Conservation (phyloP, 2,329 filamentous ascomycete genomes). For the Venturia effusa region DNA sequence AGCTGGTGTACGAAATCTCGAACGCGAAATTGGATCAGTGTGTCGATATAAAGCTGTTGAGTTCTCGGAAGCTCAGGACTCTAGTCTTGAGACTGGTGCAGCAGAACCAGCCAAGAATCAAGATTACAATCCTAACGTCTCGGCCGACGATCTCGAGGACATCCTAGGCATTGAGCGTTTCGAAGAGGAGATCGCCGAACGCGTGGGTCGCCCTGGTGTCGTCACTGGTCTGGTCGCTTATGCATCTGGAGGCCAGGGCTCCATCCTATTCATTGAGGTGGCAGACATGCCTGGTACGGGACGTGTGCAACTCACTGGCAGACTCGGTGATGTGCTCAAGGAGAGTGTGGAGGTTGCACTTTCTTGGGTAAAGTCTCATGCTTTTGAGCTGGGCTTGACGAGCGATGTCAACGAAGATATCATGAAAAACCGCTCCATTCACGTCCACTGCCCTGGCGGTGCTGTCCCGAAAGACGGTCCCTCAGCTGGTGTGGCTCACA, state of each 20-base stretch:
- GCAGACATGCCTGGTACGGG: slow-evolving; percentile 93
- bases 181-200: slow-evolving; percentile 91
- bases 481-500: slow-evolving; percentile 81
- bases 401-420: slow-evolving; percentile 76
- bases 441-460: slow-evolving; percentile 91
- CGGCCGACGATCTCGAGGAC: slow-evolving; percentile 70
- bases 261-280: slow-evolving; percentile 96
- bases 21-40: slow-evolving; percentile 89
- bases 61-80: slow-evolving; percentile 81
- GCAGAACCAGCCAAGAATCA: slow-evolving; percentile 31
- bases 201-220: slow-evolving; percentile 69
- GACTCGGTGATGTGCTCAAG: slow-evolving; percentile 91
- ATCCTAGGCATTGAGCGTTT: slow-evolving; percentile 90
- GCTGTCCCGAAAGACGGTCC: slow-evolving; percentile 90
- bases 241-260: slow-evolving; percentile 82
- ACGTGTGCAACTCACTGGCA: slow-evolving; percentile 88
- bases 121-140: slow-evolving; percentile 61
- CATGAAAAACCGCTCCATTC: slow-evolving; percentile 88
- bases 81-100: slow-evolving; percentile 32
- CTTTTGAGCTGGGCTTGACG: slow-evolving; percentile 79
- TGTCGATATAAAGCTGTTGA: slow-evolving; percentile 93
- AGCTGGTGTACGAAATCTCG: slow-evolving; percentile 88
- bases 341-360: slow-evolving; percentile 94
- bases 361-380: slow-evolving; percentile 94
- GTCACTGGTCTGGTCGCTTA: slow-evolving; percentile 96